Evolutionary conservation across 176 grass and related monocot species (phyloP).

Genomic region (Musa troglodytarum): DNA sequence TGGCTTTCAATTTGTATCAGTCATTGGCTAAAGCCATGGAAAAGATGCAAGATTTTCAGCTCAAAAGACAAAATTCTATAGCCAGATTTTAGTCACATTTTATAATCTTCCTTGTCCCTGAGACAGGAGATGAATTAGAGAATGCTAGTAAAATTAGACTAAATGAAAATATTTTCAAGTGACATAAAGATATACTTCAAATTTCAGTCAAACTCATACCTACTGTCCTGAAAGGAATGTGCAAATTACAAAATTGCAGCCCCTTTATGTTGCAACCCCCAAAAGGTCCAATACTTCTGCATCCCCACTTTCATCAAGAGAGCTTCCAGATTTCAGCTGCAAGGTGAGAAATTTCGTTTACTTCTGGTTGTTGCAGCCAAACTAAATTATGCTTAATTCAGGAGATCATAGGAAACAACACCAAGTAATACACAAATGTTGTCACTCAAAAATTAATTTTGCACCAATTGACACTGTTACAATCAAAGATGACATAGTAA

Average conservation of each 20-base stretch:
- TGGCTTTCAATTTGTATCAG: too few species aligned
- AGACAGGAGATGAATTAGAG: too few species aligned
- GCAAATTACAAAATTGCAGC: neutral
- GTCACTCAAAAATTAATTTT: neutral
- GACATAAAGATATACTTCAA: neutral
- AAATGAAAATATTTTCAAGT: neutral
- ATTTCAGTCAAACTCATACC: neutral
- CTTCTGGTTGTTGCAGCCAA: neutral
- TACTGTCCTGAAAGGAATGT: neutral
- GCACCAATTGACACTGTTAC: neutral
- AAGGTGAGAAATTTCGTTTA: neutral
- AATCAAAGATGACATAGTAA: neutral
- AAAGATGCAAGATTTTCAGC: too few species aligned
- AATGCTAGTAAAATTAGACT: neutral
- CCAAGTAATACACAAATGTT: neutral
- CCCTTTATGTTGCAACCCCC: neutral
- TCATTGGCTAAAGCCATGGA: too few species aligned
- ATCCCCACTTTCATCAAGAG: constrained; percentile 14
- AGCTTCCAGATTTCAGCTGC: constrained; percentile 11
- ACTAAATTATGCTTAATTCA: neutral
- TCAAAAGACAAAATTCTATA: too few species aligned
- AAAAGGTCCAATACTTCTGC: constrained; percentile 17
- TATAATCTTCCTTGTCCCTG: too few species aligned
- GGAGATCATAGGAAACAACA: neutral
- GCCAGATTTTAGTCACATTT: too few species aligned